Evolutionary conservation across 2,329 filamentous ascomycete species (phyloP).

Genomic region (Calonectria hawksworthii): DNA sequence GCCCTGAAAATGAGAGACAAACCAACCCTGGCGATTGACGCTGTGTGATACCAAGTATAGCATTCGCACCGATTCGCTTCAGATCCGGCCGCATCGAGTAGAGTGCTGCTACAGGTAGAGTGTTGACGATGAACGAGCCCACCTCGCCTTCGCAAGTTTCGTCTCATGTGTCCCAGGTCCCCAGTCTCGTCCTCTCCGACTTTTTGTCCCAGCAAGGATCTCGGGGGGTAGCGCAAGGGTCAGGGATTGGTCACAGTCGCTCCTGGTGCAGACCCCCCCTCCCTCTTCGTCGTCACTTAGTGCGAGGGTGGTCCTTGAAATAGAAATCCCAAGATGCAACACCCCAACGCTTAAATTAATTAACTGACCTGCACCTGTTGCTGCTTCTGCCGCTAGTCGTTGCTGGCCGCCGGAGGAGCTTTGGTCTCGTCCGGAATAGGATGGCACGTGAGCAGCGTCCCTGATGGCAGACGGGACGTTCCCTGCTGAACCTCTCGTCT

Average conservation of each 20-base stretch:
- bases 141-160: conserved; percentile 36
- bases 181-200: conserved; percentile 8
- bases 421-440: conserved; percentile 1
- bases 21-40: background rate
- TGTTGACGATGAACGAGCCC: conserved; percentile 10
- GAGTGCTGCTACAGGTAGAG: conserved; percentile 35
- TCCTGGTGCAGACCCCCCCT: background rate
- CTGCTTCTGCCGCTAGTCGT: conserved; percentile 4
- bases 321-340: conserved; percentile 26
- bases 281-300: conserved; percentile 1
- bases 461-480: conserved; percentile 17
- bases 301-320: conserved; percentile 21
- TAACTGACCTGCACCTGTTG: conserved; percentile 6
- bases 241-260: conserved; percentile 7
- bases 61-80: conserved; percentile 42
- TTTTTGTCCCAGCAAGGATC: conserved; percentile 5
- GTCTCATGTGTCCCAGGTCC: conserved; percentile 41
- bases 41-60: conserved; percentile 21
- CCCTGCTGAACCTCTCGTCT: conserved; percentile 23
- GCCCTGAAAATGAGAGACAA: background rate
- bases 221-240: background rate
- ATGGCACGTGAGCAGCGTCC: conserved; percentile 23
- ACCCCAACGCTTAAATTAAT: conserved; percentile 25
- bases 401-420: conserved; percentile 3
- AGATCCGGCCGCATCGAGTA: conserved; percentile 38